Evolutionary conservation across 1,284 basidiomycete genomes (phyloP).

Genomic region (Puccinia horiana): DNA sequence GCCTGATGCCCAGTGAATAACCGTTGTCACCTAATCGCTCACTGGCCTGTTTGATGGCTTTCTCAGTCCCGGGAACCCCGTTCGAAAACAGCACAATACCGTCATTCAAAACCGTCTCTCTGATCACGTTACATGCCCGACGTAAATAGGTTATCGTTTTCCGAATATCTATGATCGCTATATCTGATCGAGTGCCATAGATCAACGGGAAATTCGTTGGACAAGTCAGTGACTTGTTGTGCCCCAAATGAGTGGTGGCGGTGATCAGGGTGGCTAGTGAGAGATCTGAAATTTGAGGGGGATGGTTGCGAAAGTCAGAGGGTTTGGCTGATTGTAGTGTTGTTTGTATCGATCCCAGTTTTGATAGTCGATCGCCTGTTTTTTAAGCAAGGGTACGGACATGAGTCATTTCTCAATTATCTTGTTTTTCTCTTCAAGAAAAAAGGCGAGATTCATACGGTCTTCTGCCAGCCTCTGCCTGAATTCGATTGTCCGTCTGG

Average conservation of each 20-base stretch:
- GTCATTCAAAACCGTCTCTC: slow-evolving; percentile 75
- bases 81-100: slow-evolving; percentile 76
- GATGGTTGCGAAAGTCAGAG: slow-evolving; percentile 70
- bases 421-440: background rate
- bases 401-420: background rate
- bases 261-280: slow-evolving; percentile 88
- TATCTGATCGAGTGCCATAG: slow-evolving; percentile 84
- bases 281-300: slow-evolving; percentile 67
- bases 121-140: slow-evolving; percentile 82
- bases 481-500: slow-evolving; percentile 16
- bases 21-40: slow-evolving; percentile 73
- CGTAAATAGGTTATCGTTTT: slow-evolving; percentile 87
- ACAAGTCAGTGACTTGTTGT: slow-evolving; percentile 77
- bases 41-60: slow-evolving; percentile 74
- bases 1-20: slow-evolving; percentile 68
- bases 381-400: background rate
- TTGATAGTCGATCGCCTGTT: slow-evolving; percentile 68
- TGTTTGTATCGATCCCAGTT: slow-evolving; percentile 76
- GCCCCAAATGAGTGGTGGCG: slow-evolving; percentile 90
- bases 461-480: slow-evolving; percentile 17
- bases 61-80: slow-evolving; percentile 20
- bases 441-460: slow-evolving; percentile 5
- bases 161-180: slow-evolving; percentile 93
- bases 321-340: slow-evolving; percentile 72
- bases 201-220: slow-evolving; percentile 88